Conservation (phyloP, 371 early-diverging fungal species). For the Nematocida displodere region DNA sequence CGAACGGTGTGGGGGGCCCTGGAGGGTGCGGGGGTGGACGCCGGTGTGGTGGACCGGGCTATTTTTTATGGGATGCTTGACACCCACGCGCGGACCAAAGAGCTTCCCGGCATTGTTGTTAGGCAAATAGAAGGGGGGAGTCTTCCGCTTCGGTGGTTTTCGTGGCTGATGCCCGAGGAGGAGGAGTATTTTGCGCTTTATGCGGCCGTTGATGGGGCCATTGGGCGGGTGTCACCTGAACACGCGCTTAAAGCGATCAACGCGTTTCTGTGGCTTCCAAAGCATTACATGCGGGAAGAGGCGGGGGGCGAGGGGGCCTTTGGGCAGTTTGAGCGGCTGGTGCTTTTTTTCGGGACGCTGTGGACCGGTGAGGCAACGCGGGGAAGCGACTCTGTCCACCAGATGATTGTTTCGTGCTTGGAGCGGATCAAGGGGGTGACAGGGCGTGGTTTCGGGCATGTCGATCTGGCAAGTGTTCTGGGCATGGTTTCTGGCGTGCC, state of each 20-base stretch:
- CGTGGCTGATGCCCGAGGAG: background rate
- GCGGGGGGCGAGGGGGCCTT: background rate
- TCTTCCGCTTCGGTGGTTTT: constrained; percentile 3
- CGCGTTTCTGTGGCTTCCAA: too few relatives aligned
- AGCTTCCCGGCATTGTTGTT: constrained; percentile 12
- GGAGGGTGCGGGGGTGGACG: background rate
- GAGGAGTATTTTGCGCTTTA: background rate
- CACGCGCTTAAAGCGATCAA: background rate
- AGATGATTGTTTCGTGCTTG: too few relatives aligned
- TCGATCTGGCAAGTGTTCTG: too few relatives aligned
- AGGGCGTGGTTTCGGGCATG: too few relatives aligned
- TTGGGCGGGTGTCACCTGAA: background rate
- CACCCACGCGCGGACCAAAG: background rate
- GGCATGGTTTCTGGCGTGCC: too few relatives aligned
- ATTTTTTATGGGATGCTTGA: constrained; percentile 18
- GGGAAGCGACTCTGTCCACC: too few relatives aligned
- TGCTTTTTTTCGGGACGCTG: too few relatives aligned
- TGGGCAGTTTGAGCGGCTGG: background rate
- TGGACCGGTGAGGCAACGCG: too few relatives aligned
- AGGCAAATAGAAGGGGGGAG: background rate
- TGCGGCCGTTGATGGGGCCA: background rate
- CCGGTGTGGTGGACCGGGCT: background rate
- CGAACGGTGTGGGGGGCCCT: constrained; percentile 25
- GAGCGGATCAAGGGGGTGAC: too few relatives aligned
- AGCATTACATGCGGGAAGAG: background rate